Conservation (phyloP, 2,329 filamentous ascomycete species). For the Trichoderma endophyticum region DNA sequence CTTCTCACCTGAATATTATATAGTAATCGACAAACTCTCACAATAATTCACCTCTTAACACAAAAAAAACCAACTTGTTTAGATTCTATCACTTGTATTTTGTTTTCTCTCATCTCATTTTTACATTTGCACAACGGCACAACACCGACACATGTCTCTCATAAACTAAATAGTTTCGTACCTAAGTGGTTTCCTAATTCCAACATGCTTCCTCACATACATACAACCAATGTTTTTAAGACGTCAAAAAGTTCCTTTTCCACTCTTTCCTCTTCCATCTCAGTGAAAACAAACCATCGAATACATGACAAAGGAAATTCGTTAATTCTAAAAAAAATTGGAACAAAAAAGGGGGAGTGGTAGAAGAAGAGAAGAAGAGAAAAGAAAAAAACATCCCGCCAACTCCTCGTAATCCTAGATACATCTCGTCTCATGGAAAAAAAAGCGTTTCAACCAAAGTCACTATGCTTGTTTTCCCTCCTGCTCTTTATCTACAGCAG, state of each 20-base stretch:
- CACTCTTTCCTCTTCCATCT: background rate
- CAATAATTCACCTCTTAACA: background rate
- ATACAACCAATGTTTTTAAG: background rate
- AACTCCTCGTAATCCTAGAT: conserved; percentile 6
- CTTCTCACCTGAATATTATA: background rate
- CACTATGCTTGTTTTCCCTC: conserved; percentile 1
- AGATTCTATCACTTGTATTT: background rate
- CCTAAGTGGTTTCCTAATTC: background rate
- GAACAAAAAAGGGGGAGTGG: background rate
- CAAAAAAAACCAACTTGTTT: background rate
- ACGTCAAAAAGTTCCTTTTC: background rate
- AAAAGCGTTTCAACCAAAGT: background rate
- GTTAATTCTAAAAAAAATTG: conserved; percentile 1
- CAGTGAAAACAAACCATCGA: background rate
- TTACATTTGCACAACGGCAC: background rate
- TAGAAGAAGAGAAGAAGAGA: background rate
- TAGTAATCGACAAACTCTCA: background rate
- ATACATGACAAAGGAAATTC: conserved; percentile 17
- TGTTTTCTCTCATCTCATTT: background rate
- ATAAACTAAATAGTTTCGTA: background rate
- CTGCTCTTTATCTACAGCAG: conserved; percentile 16
- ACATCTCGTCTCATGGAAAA: conserved; percentile 2
- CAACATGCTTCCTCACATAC: background rate
- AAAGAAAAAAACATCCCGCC: background rate
- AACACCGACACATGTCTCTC: background rate